Percentiles rank a stretch among this genome's conserved stretches.
Evolutionary conservation across 129 eudicot species (phyloP).

Genomic region (Escallonia rubra): DNA sequence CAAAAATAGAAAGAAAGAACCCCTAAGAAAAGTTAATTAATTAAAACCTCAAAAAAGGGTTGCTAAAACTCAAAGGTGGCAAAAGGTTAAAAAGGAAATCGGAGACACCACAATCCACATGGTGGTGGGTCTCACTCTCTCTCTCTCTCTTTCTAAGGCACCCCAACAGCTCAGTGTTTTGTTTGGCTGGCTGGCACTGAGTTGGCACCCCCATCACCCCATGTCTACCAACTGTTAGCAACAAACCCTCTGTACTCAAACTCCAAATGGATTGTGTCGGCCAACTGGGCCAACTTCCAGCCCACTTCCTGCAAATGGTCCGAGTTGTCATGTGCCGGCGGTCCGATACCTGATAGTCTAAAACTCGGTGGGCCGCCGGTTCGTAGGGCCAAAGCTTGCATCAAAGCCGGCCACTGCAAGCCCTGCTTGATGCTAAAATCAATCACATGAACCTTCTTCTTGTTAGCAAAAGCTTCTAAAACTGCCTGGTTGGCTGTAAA

Average conservation of each 20-base stretch:
- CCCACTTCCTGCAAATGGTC: slow-evolving; percentile 78
- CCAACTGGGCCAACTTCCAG: slow-evolving; percentile 71
- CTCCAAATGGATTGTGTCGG: slow-evolving; percentile 53
- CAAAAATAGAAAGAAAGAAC: not conserved
- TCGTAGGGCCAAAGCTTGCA: slow-evolving; percentile 68
- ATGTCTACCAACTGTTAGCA: slow-evolving; percentile 19
- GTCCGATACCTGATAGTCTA: slow-evolving; percentile 75
- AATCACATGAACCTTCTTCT: slow-evolving; percentile 62
- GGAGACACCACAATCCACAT: slow-evolving; percentile 2
- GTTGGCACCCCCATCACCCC: slow-evolving; percentile 12
- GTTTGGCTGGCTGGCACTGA: slow-evolving; percentile 12
- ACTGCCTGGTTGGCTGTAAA: slow-evolving; percentile 92
- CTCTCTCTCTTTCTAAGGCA: no score
- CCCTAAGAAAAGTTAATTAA: no score
- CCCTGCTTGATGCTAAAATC: slow-evolving; percentile 91
- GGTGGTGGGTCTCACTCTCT: slow-evolving; percentile 8
- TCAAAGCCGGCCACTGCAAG: slow-evolving; percentile 90
- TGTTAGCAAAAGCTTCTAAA: slow-evolving; percentile 61
- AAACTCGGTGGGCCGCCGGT: slow-evolving; percentile 83
- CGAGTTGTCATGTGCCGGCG: slow-evolving; percentile 46
- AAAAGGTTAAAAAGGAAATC: slow-evolving; percentile 5
- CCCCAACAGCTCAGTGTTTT: slow-evolving; percentile 12
- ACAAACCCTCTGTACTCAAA: slow-evolving; percentile 73
- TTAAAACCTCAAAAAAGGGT: not conserved
- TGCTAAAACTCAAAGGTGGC: not conserved